A percentile compares a stretch with the other conserved stretches of the same genome.
phyloP scores from a whole-genome alignment of 1,139 yeast species.

The Sugiyamaella grinbergsii region DNA sequence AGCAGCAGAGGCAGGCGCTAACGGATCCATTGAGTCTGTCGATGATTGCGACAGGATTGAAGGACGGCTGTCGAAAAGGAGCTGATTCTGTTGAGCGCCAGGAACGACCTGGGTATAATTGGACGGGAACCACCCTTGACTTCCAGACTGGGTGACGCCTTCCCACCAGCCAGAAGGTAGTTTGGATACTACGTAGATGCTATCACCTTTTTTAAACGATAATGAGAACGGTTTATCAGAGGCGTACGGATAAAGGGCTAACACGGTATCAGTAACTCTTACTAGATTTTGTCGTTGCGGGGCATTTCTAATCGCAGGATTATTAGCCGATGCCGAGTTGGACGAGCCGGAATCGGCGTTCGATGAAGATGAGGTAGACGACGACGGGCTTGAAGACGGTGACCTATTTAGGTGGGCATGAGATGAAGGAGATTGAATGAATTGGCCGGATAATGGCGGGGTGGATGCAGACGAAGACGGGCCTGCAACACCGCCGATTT shows the following conservation, averaged over 20 bases:
- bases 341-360: background rate
- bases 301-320: background rate
- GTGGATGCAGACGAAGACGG: background rate
- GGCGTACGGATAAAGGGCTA: constrained; percentile 65
- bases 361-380: constrained; percentile 4
- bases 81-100: constrained; percentile 14
- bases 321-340: background rate
- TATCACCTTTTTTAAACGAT: constrained; percentile 63
- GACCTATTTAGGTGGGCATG: constrained; percentile 11
- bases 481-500: background rate
- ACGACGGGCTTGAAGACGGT: constrained; percentile 13
- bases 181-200: constrained; percentile 60
- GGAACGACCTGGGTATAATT: constrained; percentile 36
- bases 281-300: background rate
- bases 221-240: constrained; percentile 67
- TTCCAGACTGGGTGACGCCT: constrained; percentile 36
- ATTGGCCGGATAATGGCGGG: constrained; percentile 9
- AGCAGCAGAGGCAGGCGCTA: constrained; percentile 9
- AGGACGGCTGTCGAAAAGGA: constrained; percentile 13
- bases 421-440: constrained; percentile 14
- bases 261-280: constrained; percentile 31
- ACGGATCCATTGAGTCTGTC: constrained; percentile 15
- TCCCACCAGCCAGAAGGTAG: constrained; percentile 46
- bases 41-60: constrained; percentile 13
- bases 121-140: constrained; percentile 44